phyloP scores from a whole-genome alignment of 2,329 filamentous ascomycete genomes.

The Boeremia lycopersici region DNA sequence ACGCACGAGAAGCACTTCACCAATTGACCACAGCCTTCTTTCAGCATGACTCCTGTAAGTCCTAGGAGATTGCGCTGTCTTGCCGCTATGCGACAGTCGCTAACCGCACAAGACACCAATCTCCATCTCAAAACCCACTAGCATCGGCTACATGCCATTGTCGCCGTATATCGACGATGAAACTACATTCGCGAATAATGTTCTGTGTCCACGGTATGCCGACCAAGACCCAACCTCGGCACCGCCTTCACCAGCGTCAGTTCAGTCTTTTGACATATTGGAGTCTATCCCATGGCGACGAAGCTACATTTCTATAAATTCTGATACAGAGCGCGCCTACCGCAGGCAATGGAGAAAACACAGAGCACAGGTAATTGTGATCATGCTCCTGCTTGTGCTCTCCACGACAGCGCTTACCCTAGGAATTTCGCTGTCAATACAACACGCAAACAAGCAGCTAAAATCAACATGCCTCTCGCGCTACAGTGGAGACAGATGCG shows the following conservation, averaged over 20 bases:
- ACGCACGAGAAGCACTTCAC: slow-evolving; percentile 1
- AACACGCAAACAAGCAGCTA: slow-evolving; percentile 19
- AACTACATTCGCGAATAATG: slow-evolving; percentile 28
- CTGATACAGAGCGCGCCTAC: not conserved
- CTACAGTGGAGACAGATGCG: slow-evolving; percentile 28
- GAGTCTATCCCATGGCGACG: slow-evolving; percentile 42
- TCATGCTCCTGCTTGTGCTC: slow-evolving; percentile 29
- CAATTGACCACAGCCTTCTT: slow-evolving; percentile 4
- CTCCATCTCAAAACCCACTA: slow-evolving; percentile 20
- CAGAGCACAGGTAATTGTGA: slow-evolving; percentile 23
- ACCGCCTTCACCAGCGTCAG: slow-evolving; percentile 43
- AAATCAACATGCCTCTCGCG: slow-evolving; percentile 17
- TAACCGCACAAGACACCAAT: slow-evolving; percentile 31
- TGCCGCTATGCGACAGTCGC: slow-evolving; percentile 18
- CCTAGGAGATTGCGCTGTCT: slow-evolving; percentile 24
- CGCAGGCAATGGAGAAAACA: slow-evolving; percentile 27
- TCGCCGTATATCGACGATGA: slow-evolving; percentile 38
- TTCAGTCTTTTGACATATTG: slow-evolving; percentile 44
- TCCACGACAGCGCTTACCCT: slow-evolving; percentile 28
- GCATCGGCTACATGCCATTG: slow-evolving; percentile 32
- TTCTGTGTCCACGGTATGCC: slow-evolving; percentile 42
- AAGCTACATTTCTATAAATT: slow-evolving; percentile 25
- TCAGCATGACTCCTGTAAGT: slow-evolving; percentile 38
- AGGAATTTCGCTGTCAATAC: slow-evolving; percentile 27
- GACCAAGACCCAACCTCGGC: slow-evolving; percentile 38